phyloP scores from a whole-genome alignment of 305 asterid genomes.

The Fraxinus angustifolia region DNA sequence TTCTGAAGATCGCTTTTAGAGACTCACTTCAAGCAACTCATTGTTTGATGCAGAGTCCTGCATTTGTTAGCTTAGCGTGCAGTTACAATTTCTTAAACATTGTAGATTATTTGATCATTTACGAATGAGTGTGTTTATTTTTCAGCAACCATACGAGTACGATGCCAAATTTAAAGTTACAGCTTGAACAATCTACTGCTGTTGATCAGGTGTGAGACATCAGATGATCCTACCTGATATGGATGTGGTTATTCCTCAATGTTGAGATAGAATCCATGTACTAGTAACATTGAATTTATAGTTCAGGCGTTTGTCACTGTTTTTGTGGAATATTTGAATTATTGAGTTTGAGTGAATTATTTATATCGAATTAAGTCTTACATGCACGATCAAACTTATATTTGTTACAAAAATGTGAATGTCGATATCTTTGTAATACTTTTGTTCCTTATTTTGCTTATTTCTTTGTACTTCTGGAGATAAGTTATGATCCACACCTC shows the following conservation, averaged over 20 bases:
- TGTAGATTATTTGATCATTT: neutral
- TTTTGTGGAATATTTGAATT: neutral
- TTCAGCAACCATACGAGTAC: slow-evolving; percentile 94
- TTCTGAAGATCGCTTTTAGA: neutral
- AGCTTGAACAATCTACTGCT: slow-evolving; percentile 32
- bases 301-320: neutral
- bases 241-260: neutral
- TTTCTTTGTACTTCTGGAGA: neutral
- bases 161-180: slow-evolving; percentile 86
- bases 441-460: neutral
- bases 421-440: neutral
- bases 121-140: neutral
- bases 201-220: neutral
- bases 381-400: neutral
- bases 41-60: neutral
- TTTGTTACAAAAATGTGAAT: neutral
- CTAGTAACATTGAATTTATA: neutral
- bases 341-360: neutral
- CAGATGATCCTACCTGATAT: neutral
- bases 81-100: neutral
- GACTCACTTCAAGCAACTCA: neutral
- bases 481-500: neutral
- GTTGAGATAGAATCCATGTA: neutral
- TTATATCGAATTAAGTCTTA: neutral
- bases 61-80: neutral